phyloP scores from a whole-genome alignment of 1,284 basidiomycete species.

The Ganoderma lingzhi region DNA sequence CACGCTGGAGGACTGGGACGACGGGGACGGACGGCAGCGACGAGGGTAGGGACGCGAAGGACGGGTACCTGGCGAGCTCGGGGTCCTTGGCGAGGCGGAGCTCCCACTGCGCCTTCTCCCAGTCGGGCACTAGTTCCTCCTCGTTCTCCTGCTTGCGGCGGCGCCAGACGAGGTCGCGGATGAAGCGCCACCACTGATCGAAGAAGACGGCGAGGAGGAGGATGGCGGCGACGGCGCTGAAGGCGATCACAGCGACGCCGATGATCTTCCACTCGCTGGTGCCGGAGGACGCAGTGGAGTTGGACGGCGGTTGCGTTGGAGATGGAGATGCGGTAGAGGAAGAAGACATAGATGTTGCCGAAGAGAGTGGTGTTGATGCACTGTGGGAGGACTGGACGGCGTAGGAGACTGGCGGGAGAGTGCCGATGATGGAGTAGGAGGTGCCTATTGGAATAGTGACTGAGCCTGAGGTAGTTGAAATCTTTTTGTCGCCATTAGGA shows the following conservation, averaged over 20 bases:
- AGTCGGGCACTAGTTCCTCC: slow-evolving; percentile 70
- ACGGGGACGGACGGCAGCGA: slow-evolving; percentile 15
- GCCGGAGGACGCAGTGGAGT: slow-evolving; percentile 17
- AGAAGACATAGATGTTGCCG: neutral
- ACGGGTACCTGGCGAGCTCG: slow-evolving; percentile 41
- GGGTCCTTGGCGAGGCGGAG: slow-evolving; percentile 53
- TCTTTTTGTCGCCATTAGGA: slow-evolving; percentile 10
- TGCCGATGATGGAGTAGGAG: slow-evolving; percentile 29
- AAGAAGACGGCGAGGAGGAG: slow-evolving; percentile 68
- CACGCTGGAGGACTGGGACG: slow-evolving; percentile 14
- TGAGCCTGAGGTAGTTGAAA: slow-evolving; percentile 12
- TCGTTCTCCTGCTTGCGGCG: slow-evolving; percentile 39
- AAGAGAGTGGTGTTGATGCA: neutral
- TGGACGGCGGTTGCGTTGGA: slow-evolving; percentile 10
- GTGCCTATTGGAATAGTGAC: slow-evolving; percentile 20
- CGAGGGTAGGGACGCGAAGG: slow-evolving; percentile 35
- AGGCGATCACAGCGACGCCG: slow-evolving; percentile 66
- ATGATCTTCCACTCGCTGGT: slow-evolving; percentile 67
- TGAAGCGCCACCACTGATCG: slow-evolving; percentile 69
- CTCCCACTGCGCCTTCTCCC: slow-evolving; percentile 67
- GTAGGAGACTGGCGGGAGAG: slow-evolving; percentile 15
- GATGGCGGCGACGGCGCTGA: slow-evolving; percentile 60
- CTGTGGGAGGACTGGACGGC: neutral
- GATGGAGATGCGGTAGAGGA: neutral
- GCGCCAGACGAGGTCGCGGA: slow-evolving; percentile 57